These are phyloP conservation scores for Aspergillus luchuensis DNA, from an alignment of 2,329 filamentous ascomycete species.

Conservation along the genomic window DNA sequence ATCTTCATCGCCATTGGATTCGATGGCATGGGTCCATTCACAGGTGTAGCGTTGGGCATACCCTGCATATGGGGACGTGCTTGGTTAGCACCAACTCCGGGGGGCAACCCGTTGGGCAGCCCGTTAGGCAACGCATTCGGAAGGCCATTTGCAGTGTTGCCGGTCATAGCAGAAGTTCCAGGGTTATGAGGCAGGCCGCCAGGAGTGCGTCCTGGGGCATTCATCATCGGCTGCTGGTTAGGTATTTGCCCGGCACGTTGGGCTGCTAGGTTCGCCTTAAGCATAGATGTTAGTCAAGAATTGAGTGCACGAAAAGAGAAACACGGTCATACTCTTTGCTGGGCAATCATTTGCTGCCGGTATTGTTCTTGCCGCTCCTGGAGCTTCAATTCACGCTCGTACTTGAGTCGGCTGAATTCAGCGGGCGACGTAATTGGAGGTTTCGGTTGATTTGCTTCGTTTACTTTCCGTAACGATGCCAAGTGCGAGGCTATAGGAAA, in stretches of 20 bases:
- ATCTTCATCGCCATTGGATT: constrained; percentile 61
- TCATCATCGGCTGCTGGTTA: constrained; percentile 44
- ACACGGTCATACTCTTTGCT: constrained; percentile 50
- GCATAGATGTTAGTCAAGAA: constrained; percentile 16
- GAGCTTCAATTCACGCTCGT: constrained; percentile 76
- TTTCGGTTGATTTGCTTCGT: constrained; percentile 65
- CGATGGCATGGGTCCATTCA: constrained; percentile 56
- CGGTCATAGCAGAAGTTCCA: constrained; percentile 38
- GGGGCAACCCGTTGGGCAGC: constrained; percentile 46
- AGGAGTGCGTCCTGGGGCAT: constrained; percentile 41
- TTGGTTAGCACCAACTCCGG: constrained; percentile 39
- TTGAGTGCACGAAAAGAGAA: neutral
- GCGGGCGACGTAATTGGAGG: constrained; percentile 72
- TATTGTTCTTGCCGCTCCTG: constrained; percentile 60
- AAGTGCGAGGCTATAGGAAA: constrained; percentile 59
- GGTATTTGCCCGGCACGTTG: constrained; percentile 47
- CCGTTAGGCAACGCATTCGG: constrained; percentile 54
- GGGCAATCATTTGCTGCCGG: constrained; percentile 64
- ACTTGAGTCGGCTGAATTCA: constrained; percentile 86
- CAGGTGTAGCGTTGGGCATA: constrained; percentile 40
- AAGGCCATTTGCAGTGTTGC: constrained; percentile 46
- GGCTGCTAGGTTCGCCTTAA: constrained; percentile 45
- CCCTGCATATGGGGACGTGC: constrained; percentile 45
- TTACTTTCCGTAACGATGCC: constrained; percentile 78
- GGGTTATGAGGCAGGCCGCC: constrained; percentile 42